Base-by-base conservation (phyloP, 2,329 filamentous ascomycete species). In the Nigrospora sphaerica region DNA sequence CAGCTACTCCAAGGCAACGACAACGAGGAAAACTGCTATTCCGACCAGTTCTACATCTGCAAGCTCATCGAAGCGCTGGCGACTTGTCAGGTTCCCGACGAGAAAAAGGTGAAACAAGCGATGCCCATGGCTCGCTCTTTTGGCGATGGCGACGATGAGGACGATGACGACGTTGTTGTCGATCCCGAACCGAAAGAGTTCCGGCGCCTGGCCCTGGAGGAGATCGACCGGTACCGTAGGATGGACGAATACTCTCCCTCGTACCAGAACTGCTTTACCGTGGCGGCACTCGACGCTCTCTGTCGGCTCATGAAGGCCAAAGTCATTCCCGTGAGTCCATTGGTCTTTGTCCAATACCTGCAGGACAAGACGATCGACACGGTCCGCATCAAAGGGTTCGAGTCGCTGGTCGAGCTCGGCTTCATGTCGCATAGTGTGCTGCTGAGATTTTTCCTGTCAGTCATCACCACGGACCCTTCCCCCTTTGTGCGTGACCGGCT, bases 1-100 rank as follows among this genome's bases (percentile, higher is more conserved):
- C 90, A 96, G 55, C 87, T 95, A 60, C 73, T 98, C 32, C 85
- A 87, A 42, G 92, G 90, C 69, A 98, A 98, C 61, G 91, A 98
- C 66, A 98, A 98, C 61, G 84, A 86, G 3, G 85, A 87, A 49
- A 98, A 98, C 57, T 68, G 84, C 42, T 95, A 81, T 60, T 95
- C 91, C 6, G 95, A 98, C 58, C 85, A 91, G 51, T 83, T 88
- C 57, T 98, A 96, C 61, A 81, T 98, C 45, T 83, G 89, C 9
- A 86, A 78, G 18, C 74, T 98, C 19, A 86, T 98, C 10, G 71
- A 74, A 37, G 74, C 77, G 0, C 64, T 85, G 23, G 74, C 80
- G 2, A 74, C 72, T 1, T 81, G 77, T n/a, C 67, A 83, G 23
- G 72, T 84, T 42, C 73, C 74, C 0, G 62, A 68, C 37, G 65